A percentile compares a stretch with the other conserved stretches of the same genome.
Conservation (phyloP, 164 flowering plant genomes). For the Chimonanthus salicifolius region DNA sequence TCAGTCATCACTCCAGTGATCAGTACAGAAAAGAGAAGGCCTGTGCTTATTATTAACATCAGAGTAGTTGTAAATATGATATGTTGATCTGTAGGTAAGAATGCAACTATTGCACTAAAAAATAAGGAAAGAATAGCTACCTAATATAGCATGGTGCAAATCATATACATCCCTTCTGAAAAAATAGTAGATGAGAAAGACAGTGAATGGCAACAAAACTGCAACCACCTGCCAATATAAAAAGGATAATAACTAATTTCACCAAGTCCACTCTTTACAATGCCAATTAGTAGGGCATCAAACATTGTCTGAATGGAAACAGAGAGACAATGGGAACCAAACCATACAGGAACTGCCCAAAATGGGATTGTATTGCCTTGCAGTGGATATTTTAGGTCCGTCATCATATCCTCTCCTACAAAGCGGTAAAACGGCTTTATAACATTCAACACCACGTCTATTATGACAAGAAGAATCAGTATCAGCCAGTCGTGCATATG, state of each 20-base stretch:
- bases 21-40: conserved; percentile 38
- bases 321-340: not conserved
- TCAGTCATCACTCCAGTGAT: conserved; percentile 58
- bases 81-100: not conserved
- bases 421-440: conserved; percentile 78
- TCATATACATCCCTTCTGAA: conserved; percentile 72
- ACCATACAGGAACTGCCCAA: conserved; percentile 92
- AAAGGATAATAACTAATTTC: conserved; percentile 1
- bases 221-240: conserved; percentile 33
- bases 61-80: not conserved
- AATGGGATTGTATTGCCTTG: conserved; percentile 66
- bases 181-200: conserved; percentile 39
- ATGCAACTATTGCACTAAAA: not conserved
- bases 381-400: conserved; percentile 68
- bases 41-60: conserved; percentile 29
- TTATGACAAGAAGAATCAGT: conserved; percentile 49
- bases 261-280: too few relatives aligned
- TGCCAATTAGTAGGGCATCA: too few relatives aligned
- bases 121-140: conserved; percentile 22
- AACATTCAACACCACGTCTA: conserved; percentile 36
- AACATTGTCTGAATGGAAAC: not conserved
- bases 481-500: conserved; percentile 77
- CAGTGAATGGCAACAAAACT: conserved; percentile 43
- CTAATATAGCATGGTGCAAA: conserved; percentile 69
- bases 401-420: conserved; percentile 80